Conservation (phyloP, 768 basidiomycete species). For the Sistotremastrum niveocremeum region DNA sequence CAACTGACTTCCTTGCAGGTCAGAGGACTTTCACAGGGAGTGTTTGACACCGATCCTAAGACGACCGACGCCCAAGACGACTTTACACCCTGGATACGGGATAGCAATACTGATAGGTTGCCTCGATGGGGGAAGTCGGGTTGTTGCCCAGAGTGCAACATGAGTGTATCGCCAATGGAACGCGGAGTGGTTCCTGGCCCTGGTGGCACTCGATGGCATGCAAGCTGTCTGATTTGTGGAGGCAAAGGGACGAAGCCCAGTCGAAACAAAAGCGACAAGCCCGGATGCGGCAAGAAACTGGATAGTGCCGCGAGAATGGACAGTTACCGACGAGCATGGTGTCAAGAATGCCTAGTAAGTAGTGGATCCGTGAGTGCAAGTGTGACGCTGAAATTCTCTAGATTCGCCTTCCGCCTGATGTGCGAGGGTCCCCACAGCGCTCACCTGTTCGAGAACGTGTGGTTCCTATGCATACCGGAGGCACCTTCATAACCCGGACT, state of each 20-base stretch:
- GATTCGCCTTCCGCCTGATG: constrained; percentile 40
- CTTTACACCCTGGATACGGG: constrained; percentile 3
- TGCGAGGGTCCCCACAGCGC: constrained; percentile 34
- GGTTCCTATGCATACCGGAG: constrained; percentile 31
- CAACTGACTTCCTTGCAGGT: no score
- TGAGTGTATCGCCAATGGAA: constrained; percentile 70
- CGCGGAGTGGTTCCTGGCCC: constrained; percentile 77
- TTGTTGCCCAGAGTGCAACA: constrained; percentile 60
- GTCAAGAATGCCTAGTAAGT: constrained; percentile 70
- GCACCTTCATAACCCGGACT: constrained; percentile 15
- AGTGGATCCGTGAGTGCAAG: not conserved
- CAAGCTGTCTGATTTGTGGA: constrained; percentile 65
- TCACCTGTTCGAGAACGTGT: constrained; percentile 41
- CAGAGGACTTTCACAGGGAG: no score
- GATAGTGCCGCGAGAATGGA: constrained; percentile 75
- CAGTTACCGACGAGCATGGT: constrained; percentile 61
- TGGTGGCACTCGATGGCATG: constrained; percentile 71
- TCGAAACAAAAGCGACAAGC: constrained; percentile 40
- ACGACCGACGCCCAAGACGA: no score
- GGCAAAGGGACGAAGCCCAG: constrained; percentile 40
- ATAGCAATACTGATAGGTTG: constrained; percentile 17
- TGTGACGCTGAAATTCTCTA: constrained; percentile 12
- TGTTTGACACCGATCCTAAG: no score
- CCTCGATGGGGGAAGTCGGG: constrained; percentile 10
- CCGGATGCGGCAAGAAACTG: constrained; percentile 72